Percentiles rank a stretch among this genome's conserved stretches.
phyloP scores from a whole-genome alignment of 2,329 filamentous ascomycete genomes.

The Ophiostoma australiae region DNA sequence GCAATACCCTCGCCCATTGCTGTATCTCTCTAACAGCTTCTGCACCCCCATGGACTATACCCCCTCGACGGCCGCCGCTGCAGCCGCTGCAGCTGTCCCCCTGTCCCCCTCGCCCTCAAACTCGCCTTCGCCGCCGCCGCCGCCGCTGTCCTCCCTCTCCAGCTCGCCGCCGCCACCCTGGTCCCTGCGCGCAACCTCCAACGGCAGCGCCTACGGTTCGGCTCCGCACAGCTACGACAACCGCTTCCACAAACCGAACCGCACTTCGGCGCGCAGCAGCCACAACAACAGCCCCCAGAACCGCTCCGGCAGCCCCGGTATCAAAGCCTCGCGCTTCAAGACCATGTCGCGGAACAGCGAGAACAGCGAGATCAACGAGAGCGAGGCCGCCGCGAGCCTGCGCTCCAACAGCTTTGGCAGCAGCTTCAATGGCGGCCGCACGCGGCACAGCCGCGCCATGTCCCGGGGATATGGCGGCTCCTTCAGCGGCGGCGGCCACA shows the following conservation, averaged over 20 bases:
- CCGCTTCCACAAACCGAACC: background rate
- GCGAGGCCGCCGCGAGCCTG: background rate
- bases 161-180: conserved; percentile 19
- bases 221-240: background rate
- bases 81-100: conserved; percentile 9
- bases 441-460: conserved; percentile 4
- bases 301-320: conserved; percentile 15
- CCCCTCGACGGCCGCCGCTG: conserved; percentile 12
- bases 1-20: background rate
- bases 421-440: conserved; percentile 3
- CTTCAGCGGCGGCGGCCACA: background rate
- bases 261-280: background rate
- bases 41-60: conserved; percentile 2
- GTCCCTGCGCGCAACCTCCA: conserved; percentile 17
- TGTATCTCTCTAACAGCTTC: too few relatives aligned
- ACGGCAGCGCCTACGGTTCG: background rate
- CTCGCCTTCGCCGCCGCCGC: conserved; percentile 10
- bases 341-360: background rate
- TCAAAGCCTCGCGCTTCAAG: conserved; percentile 2
- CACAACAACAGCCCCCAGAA: conserved; percentile 18
- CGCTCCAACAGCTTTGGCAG: conserved; percentile 6
- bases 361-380: background rate
- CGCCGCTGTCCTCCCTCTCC: conserved; percentile 15
- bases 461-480: background rate
- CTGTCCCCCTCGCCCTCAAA: conserved; percentile 3